These are phyloP conservation scores for Ogataea nakhonphanomensis DNA, from an alignment of 805 yeast genomes.

Conservation along the genomic window DNA sequence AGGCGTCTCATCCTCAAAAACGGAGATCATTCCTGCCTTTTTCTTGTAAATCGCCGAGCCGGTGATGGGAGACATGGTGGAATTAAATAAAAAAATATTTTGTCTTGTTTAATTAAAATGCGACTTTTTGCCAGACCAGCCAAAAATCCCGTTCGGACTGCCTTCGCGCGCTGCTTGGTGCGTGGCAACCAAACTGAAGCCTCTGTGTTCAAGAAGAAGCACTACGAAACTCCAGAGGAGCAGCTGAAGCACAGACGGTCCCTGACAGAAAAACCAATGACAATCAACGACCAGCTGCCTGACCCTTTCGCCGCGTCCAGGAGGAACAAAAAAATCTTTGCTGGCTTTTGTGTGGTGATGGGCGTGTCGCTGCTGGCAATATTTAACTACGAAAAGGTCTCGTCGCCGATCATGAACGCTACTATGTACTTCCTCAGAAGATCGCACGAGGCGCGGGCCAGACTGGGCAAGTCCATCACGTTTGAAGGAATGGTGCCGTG, in stretches of 20 bases:
- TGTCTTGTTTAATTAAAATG: background rate
- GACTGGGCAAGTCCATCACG: constrained; percentile 72
- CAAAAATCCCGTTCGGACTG: background rate
- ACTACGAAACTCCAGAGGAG: constrained; percentile 20
- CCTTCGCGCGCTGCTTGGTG: background rate
- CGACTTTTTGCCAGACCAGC: constrained; percentile 3
- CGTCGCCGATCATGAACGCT: constrained; percentile 84
- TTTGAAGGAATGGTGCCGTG: constrained; percentile 80
- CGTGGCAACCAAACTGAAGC: constrained; percentile 14
- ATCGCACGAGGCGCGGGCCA: constrained; percentile 56
- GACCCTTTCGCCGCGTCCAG: constrained; percentile 62
- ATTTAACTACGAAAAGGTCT: constrained; percentile 89
- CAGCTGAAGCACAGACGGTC: constrained; percentile 18
- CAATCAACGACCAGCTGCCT: constrained; percentile 78
- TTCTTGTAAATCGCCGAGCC: constrained; percentile 57
- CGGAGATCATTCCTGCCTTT: constrained; percentile 52
- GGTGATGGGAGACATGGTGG: constrained; percentile 15
- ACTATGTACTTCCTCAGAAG: constrained; percentile 83
- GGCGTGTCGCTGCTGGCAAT: constrained; percentile 57
- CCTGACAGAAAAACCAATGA: constrained; percentile 40
- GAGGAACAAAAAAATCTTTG: constrained; percentile 52
- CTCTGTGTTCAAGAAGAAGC: constrained; percentile 19
- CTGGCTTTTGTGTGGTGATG: constrained; percentile 51
- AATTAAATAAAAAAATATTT: constrained; percentile 3
- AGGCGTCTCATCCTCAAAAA: constrained; percentile 55